Conservation (phyloP, 140 eudicot species). For the Flaveria floridana region DNA sequence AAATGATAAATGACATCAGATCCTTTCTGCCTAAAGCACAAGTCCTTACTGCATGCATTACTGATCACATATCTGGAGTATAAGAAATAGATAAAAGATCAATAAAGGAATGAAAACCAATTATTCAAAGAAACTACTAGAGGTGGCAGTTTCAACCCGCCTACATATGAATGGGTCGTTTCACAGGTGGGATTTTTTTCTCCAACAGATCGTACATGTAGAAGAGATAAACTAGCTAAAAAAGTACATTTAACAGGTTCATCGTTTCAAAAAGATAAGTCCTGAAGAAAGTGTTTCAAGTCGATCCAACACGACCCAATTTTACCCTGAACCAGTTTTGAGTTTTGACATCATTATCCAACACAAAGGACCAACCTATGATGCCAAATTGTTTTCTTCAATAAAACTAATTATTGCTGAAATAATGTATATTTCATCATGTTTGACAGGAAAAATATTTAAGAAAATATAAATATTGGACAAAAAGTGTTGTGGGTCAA, state of each 20-base stretch:
- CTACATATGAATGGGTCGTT: not conserved
- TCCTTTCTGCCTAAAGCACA: slow-evolving; percentile 89
- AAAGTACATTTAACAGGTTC: not conserved
- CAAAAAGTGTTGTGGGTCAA: not conserved
- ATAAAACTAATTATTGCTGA: not conserved
- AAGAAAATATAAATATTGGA: not conserved
- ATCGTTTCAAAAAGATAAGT: not conserved
- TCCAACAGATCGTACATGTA: not conserved
- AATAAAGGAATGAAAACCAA: slow-evolving; percentile 11
- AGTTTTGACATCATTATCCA: not conserved
- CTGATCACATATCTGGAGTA: slow-evolving; percentile 79
- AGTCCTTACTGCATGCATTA: slow-evolving; percentile 80
- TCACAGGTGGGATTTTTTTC: not conserved
- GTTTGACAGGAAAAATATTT: not conserved
- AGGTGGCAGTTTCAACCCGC: slow-evolving; percentile 3
- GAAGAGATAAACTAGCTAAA: not conserved
- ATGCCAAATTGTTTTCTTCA: slow-evolving; percentile 2
- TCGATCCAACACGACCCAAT: not conserved
- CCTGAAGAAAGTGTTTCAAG: not conserved
- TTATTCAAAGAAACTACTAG: not conserved
- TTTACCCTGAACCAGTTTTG: not conserved
- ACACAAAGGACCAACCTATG: not conserved
- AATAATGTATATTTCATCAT: not conserved
- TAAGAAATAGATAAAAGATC: slow-evolving; percentile 7
- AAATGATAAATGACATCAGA: slow-evolving; percentile 57